These are phyloP conservation scores for Aspergillus fischeri DNA, from an alignment of 2,329 filamentous ascomycete genomes.

Conservation along the genomic window DNA sequence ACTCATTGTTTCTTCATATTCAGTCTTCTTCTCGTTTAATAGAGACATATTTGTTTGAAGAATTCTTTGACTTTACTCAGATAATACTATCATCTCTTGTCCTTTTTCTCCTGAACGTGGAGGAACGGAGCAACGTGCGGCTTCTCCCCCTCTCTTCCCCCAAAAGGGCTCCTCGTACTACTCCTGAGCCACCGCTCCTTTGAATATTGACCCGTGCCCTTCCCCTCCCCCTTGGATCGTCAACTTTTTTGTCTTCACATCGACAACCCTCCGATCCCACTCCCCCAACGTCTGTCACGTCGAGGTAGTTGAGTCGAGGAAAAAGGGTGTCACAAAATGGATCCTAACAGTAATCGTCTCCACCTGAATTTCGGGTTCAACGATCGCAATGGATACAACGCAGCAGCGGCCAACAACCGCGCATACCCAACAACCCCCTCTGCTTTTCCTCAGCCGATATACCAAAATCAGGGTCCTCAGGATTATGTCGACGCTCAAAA, in stretches of 20 bases:
- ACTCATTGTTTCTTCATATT: background rate
- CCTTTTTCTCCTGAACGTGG: background rate
- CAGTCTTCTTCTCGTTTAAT: background rate
- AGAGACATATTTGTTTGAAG: background rate
- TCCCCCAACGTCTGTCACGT: conserved; percentile 7
- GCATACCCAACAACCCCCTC: conserved; percentile 86
- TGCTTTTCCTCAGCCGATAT: conserved; percentile 90
- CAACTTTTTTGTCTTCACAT: conserved; percentile 5
- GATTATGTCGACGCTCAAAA: conserved; percentile 55
- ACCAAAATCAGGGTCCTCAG: conserved; percentile 56
- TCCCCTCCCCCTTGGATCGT: conserved; percentile 12
- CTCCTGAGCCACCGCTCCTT: conserved; percentile 30
- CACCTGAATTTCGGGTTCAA: conserved; percentile 51
- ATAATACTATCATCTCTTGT: background rate
- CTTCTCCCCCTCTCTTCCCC: conserved; percentile 6
- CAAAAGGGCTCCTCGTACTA: conserved; percentile 1
- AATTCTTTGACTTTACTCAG: background rate
- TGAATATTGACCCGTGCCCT: conserved; percentile 11
- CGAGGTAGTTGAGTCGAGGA: conserved; percentile 40
- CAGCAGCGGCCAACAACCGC: conserved; percentile 55
- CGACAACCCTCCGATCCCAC: conserved; percentile 4
- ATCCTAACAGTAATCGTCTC: conserved; percentile 50
- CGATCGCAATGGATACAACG: conserved; percentile 57
- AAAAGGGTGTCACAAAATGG: conserved; percentile 45
- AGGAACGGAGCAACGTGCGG: background rate